Evolutionary conservation across 257 asterid species (phyloP).

Genomic region (Henckelia pumila): DNA sequence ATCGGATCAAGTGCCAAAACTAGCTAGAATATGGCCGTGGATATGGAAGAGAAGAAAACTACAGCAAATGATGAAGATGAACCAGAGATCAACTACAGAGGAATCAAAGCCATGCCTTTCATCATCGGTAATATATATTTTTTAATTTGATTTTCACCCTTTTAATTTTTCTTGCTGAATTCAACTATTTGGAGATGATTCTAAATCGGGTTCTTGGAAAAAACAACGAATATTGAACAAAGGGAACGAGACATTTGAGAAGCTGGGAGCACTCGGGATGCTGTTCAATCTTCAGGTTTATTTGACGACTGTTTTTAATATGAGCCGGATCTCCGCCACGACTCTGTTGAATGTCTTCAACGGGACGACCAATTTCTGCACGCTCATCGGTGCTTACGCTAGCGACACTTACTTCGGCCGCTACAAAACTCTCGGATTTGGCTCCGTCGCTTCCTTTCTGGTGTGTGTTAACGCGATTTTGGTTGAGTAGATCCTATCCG

Average conservation of each 20-base stretch:
- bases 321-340: conserved; percentile 55
- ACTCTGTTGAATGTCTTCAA: conserved; percentile 60
- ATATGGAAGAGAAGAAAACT: conserved; percentile 26
- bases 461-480: too few relatives aligned
- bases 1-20: too few relatives aligned
- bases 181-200: neutral
- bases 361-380: conserved; percentile 72
- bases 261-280: conserved; percentile 71
- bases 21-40: conserved; percentile 1
- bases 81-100: conserved; percentile 53
- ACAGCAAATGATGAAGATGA: conserved; percentile 30
- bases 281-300: conserved; percentile 61
- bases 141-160: neutral
- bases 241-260: conserved; percentile 82
- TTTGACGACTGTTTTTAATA: conserved; percentile 66
- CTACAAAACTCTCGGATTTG: conserved; percentile 61
- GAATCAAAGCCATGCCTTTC: conserved; percentile 82
- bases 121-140: conserved; percentile 60
- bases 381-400: conserved; percentile 60
- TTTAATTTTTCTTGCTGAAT: neutral
- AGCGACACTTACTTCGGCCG: conserved; percentile 78
- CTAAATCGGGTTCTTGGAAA: neutral
- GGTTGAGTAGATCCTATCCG: too few relatives aligned
- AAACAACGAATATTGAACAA: neutral
- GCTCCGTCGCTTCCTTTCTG: conserved; percentile 64